Percentiles rank a stretch among this genome's conserved stretches.
Conservation (phyloP, 176 grass and related monocot species). For the Cenchrus fungigraminus region DNA sequence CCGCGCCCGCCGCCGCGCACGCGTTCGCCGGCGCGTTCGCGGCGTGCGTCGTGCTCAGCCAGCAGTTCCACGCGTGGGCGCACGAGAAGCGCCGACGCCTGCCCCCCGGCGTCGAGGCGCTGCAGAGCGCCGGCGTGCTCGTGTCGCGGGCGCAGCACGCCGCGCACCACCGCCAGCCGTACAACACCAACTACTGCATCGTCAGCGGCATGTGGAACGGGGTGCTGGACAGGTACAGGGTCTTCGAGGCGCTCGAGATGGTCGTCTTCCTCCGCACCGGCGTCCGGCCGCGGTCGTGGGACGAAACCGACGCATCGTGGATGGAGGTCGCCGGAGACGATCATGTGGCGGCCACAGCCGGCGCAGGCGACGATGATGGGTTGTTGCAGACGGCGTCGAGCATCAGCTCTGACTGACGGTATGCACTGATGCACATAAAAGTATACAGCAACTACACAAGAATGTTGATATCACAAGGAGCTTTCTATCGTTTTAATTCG, state of each 20-base stretch:
- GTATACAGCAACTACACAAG: background rate
- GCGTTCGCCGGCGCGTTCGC: conserved; percentile 68
- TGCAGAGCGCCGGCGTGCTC: conserved; percentile 79
- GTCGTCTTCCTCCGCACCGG: conserved; percentile 69
- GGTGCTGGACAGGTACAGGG: conserved; percentile 60
- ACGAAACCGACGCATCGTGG: conserved; percentile 56
- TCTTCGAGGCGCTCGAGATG: conserved; percentile 86
- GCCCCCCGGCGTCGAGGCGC: conserved; percentile 54
- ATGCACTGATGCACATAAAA: conserved; percentile 21
- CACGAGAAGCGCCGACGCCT: conserved; percentile 71
- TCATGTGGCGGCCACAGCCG: background rate
- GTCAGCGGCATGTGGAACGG: conserved; percentile 80
- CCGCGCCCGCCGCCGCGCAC: conserved; percentile 38
- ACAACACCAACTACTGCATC: conserved; percentile 86
- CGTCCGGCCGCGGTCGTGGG: conserved; percentile 73
- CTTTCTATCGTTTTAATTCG: background rate
- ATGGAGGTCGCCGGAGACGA: conserved; percentile 38
- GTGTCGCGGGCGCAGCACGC: conserved; percentile 72
- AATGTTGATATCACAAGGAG: background rate
- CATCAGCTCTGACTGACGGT: background rate
- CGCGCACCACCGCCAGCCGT: conserved; percentile 72
- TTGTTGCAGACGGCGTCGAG: background rate
- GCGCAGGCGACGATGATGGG: background rate
- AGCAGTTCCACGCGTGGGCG: conserved; percentile 93
- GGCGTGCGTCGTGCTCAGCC: conserved; percentile 72